Conservation (phyloP, 306 rosid genomes). For the Glycine soja region DNA sequence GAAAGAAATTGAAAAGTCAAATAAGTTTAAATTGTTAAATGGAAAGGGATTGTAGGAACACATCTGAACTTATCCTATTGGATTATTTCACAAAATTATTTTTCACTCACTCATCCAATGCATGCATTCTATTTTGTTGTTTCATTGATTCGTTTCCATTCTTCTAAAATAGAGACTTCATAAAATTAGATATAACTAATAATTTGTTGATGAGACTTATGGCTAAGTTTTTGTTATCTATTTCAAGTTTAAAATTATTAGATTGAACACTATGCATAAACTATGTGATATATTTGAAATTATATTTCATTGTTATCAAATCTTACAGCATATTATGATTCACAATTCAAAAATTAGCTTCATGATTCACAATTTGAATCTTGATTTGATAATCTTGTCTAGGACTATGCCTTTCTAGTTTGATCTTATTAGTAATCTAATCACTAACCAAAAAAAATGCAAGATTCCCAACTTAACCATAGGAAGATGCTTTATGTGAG, state of each 20-base stretch:
- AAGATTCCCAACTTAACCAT: constrained; percentile 53
- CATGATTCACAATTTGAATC: not conserved
- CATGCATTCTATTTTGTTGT: not conserved
- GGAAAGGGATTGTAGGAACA: not conserved
- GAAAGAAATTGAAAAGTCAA: not conserved
- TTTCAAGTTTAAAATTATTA: not conserved
- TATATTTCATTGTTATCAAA: not conserved
- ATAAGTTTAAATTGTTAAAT: not conserved
- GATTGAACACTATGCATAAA: not conserved
- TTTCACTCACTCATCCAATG: not conserved
- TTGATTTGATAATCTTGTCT: not conserved
- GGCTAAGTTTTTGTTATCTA: no score
- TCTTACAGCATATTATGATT: not conserved
- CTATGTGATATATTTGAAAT: not conserved
- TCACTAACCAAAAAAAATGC: constrained; percentile 19
- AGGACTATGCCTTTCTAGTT: constrained; percentile 17
- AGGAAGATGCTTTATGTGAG: constrained; percentile 52
- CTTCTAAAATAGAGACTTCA: not conserved
- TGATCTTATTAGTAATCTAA: constrained; percentile 31
- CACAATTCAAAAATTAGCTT: not conserved
- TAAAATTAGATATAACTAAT: not conserved
- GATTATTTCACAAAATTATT: not conserved
- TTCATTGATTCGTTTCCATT: not conserved
- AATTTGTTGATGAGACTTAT: not conserved
- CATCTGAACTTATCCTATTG: not conserved